Percentiles rank a stretch among this genome's conserved stretches.
These are phyloP conservation scores for Rubia yunnanensis DNA, from an alignment of 257 asterid species.

Conservation along the genomic window DNA sequence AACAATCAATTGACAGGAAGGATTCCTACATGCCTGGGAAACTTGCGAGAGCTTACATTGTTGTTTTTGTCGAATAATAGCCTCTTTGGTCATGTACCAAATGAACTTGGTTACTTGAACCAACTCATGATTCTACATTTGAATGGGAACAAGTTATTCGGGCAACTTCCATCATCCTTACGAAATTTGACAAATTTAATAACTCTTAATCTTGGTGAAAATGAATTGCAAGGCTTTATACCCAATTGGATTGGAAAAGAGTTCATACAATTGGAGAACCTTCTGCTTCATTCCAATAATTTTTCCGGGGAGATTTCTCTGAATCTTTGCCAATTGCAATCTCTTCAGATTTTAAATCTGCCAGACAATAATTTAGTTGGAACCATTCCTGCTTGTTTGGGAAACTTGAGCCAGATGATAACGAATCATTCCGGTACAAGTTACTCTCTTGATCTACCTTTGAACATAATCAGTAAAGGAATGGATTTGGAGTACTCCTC, in stretches of 20 bases:
- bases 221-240: slow-evolving; percentile 1
- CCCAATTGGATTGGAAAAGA: slow-evolving; percentile 21
- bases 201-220: background rate
- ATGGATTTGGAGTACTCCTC: background rate
- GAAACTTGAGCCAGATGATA: background rate
- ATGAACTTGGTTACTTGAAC: slow-evolving; percentile 13
- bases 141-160: slow-evolving; percentile 13
- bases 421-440: background rate
- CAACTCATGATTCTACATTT: slow-evolving; percentile 13
- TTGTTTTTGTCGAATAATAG: slow-evolving; percentile 12
- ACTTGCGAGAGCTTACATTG: background rate
- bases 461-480: background rate
- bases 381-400: slow-evolving; percentile 17
- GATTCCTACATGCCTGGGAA: slow-evolving; percentile 6
- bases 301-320: slow-evolving; percentile 17
- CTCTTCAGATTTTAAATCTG: slow-evolving; percentile 17
- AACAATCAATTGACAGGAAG: background rate
- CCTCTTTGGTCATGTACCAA: slow-evolving; percentile 18
- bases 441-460: background rate
- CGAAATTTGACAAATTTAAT: background rate
- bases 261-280: slow-evolving; percentile 3
- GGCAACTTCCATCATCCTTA: background rate
- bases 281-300: slow-evolving; percentile 19
- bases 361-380: slow-evolving; percentile 20
- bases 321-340: slow-evolving; percentile 15